phyloP scores from a whole-genome alignment of 2,329 filamentous ascomycete genomes.

The Colletotrichum magnum region DNA sequence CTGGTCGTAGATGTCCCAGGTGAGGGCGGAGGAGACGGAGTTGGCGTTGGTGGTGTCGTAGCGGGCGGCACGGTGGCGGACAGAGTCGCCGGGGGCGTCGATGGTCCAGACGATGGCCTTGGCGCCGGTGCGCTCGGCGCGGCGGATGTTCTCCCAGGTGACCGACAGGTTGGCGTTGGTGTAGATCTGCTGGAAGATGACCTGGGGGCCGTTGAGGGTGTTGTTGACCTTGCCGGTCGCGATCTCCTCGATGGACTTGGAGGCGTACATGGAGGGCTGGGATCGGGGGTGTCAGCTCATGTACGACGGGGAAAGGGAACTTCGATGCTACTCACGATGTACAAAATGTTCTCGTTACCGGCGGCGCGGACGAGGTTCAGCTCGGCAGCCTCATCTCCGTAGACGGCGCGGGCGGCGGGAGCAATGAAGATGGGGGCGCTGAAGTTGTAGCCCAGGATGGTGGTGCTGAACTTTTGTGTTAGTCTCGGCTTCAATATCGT shows the following conservation, averaged over 20 bases:
- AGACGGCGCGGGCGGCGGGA: slow-evolving; percentile 60
- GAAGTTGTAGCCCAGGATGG: slow-evolving; percentile 62
- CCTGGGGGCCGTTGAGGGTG: slow-evolving; percentile 46
- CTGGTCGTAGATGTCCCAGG: slow-evolving; percentile 47
- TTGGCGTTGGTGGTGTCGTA: slow-evolving; percentile 43
- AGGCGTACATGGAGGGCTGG: slow-evolving; percentile 49
- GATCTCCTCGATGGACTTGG: slow-evolving; percentile 53
- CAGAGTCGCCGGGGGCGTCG: slow-evolving; percentile 46
- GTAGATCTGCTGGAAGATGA: slow-evolving; percentile 51
- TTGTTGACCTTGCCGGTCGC: slow-evolving; percentile 45
- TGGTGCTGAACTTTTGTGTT: slow-evolving; percentile 47
- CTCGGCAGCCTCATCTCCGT: slow-evolving; percentile 60
- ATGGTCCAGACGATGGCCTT: slow-evolving; percentile 57
- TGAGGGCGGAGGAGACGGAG: slow-evolving; percentile 39
- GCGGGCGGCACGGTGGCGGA: slow-evolving; percentile 43
- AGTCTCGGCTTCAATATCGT: neutral
- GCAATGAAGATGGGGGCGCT: slow-evolving; percentile 65
- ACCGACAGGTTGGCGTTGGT: slow-evolving; percentile 49
- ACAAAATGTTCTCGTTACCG: slow-evolving; percentile 60
- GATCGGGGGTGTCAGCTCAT: neutral
- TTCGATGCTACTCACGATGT: slow-evolving; percentile 49
- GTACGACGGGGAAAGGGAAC: slow-evolving; percentile 17
- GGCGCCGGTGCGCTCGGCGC: slow-evolving; percentile 50
- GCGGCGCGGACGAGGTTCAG: slow-evolving; percentile 63
- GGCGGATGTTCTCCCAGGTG: slow-evolving; percentile 50